Evolutionary conservation across 2,329 filamentous ascomycete genomes (phyloP).

Genomic region (Cordyceps javanica): DNA sequence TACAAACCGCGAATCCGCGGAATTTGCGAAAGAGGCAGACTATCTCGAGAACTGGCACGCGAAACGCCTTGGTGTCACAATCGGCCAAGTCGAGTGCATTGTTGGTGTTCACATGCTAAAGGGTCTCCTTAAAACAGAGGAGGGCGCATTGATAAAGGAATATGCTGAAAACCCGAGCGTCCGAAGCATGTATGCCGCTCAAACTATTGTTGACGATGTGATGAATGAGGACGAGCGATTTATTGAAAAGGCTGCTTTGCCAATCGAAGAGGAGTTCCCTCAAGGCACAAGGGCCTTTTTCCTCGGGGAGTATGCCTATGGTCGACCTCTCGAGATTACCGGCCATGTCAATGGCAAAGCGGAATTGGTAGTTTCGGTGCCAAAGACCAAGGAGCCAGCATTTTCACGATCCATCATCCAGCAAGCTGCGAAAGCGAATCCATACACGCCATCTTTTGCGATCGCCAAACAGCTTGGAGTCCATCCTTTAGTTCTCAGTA

Average conservation of each 20-base stretch:
- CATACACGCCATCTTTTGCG: slow-evolving; percentile 81
- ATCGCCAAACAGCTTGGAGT: slow-evolving; percentile 77
- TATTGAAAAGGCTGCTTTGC: slow-evolving; percentile 79
- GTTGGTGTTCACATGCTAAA: slow-evolving; percentile 92
- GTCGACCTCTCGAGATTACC: slow-evolving; percentile 77
- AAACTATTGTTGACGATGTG: slow-evolving; percentile 84
- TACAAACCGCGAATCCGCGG: slow-evolving; percentile 66
- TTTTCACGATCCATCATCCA: slow-evolving; percentile 72
- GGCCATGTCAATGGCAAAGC: slow-evolving; percentile 69
- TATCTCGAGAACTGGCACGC: slow-evolving; percentile 83
- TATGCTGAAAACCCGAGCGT: slow-evolving; percentile 81
- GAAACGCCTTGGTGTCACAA: slow-evolving; percentile 82
- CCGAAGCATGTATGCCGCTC: slow-evolving; percentile 85
- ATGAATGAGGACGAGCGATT: slow-evolving; percentile 89
- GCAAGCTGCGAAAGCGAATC: slow-evolving; percentile 61
- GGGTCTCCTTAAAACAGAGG: slow-evolving; percentile 82
- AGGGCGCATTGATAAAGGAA: slow-evolving; percentile 87
- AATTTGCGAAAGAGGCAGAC: slow-evolving; percentile 78
- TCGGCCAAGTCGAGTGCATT: slow-evolving; percentile 80
- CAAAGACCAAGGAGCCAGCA: slow-evolving; percentile 69
- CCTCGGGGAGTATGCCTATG: slow-evolving; percentile 88
- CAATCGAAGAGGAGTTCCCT: slow-evolving; percentile 89
- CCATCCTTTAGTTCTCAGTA: slow-evolving; percentile 84
- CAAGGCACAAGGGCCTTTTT: slow-evolving; percentile 81
- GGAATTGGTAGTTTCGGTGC: slow-evolving; percentile 68